Percentiles rank a stretch among this genome's conserved stretches.
phyloP scores from a whole-genome alignment of 2,329 filamentous ascomycete genomes.

The Trematosphaeria pertusa region DNA sequence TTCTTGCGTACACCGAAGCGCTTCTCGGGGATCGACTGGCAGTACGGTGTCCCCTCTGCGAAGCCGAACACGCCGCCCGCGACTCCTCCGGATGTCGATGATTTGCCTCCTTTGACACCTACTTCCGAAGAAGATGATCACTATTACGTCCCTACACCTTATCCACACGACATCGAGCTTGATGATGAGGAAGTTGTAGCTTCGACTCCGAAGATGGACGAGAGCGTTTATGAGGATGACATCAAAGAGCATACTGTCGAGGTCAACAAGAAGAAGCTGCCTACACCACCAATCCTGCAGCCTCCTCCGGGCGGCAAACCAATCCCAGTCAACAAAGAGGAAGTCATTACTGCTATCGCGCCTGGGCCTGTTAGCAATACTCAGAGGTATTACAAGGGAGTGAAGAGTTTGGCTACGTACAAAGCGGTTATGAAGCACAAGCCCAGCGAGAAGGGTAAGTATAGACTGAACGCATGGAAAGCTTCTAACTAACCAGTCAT shows the following conservation, averaged over 20 bases:
- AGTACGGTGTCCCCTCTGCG: slow-evolving; percentile 23
- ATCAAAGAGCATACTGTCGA: slow-evolving; percentile 36
- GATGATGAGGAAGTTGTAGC: slow-evolving; percentile 4
- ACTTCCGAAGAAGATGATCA: slow-evolving; percentile 23
- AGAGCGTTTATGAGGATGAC: slow-evolving; percentile 17
- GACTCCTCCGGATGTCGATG: slow-evolving; percentile 28
- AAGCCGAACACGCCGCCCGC: slow-evolving; percentile 11
- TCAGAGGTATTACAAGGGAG: slow-evolving; percentile 27
- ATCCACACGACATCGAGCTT: slow-evolving; percentile 10
- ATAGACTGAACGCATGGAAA: background rate
- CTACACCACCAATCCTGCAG: slow-evolving; percentile 28
- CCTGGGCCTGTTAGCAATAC: slow-evolving; percentile 14
- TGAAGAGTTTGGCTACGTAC: slow-evolving; percentile 31
- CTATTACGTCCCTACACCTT: slow-evolving; percentile 15
- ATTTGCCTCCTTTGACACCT: slow-evolving; percentile 27
- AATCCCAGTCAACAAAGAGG: slow-evolving; percentile 14
- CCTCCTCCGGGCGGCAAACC: slow-evolving; percentile 29
- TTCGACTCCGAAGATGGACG: slow-evolving; percentile 9
- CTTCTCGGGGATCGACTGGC: slow-evolving; percentile 38
- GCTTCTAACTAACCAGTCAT: background rate
- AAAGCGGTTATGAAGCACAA: slow-evolving; percentile 29
- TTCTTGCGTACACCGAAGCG: slow-evolving; percentile 33
- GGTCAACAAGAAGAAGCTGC: slow-evolving; percentile 27
- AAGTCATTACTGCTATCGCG: slow-evolving; percentile 22
- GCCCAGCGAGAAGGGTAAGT: slow-evolving; percentile 22